Evolutionary conservation across 352 stramenopile species (phyloP).

Genomic region (Nothophytophthora sp.): DNA sequence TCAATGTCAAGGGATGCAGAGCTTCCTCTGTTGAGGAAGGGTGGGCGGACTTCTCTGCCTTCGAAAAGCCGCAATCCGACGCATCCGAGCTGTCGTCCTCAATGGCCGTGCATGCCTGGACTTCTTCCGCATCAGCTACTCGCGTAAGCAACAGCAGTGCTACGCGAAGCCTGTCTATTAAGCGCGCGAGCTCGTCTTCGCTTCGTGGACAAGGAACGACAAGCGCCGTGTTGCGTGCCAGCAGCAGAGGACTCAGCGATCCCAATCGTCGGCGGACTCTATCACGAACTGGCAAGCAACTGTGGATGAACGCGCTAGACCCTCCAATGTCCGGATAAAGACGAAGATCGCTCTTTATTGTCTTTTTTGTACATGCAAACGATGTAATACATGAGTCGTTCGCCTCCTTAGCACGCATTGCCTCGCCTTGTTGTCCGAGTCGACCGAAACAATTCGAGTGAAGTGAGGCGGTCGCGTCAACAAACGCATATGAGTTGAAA

Average conservation of each 20-base stretch:
- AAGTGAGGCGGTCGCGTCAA: no score
- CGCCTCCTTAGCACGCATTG: no score
- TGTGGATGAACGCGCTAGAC: conserved; percentile 25
- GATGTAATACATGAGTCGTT: no score
- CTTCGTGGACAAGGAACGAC: neutral
- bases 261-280: conserved; percentile 10
- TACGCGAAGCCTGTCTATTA: conserved; percentile 1
- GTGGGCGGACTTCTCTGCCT: conserved; percentile 34
- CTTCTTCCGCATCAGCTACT: conserved; percentile 2
- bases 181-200: conserved; percentile 6
- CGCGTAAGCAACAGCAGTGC: conserved; percentile 6
- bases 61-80: conserved; percentile 9
- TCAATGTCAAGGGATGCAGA: no score
- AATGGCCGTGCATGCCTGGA: conserved; percentile 2
- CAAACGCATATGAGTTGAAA: no score
- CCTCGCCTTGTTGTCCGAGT: no score
- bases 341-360: no score
- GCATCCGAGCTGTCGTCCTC: conserved; percentile 9
- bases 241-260: conserved; percentile 10
- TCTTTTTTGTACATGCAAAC: no score
- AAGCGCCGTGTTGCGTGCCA: neutral
- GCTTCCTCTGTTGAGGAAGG: no score
- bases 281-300: conserved; percentile 24
- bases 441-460: no score
- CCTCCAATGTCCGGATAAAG: conserved; percentile 8